These are phyloP conservation scores for Ustilago nuda DNA, from an alignment of 1,284 basidiomycete genomes.

Conservation along the genomic window DNA sequence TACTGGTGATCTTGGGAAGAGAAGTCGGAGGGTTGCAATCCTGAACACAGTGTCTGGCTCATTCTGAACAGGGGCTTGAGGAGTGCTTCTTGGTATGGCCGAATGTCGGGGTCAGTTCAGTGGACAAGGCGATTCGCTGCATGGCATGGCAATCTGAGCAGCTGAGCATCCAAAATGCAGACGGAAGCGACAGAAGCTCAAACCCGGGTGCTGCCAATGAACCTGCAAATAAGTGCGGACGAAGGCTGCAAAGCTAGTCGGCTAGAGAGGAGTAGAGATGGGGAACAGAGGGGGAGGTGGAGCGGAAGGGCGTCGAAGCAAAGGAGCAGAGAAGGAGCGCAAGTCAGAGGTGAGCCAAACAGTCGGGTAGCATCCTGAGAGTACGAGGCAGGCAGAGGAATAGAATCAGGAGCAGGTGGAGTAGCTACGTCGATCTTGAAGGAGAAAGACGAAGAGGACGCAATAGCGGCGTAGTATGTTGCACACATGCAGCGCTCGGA, in stretches of 20 bases:
- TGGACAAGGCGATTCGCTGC: not conserved
- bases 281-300: not conserved
- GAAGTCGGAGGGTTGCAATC: not conserved
- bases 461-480: not conserved
- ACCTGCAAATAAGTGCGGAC: too few relatives aligned
- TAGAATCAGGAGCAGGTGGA: not conserved
- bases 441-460: not conserved
- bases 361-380: not conserved
- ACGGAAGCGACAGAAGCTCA: not conserved
- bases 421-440: not conserved
- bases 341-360: not conserved
- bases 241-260: not conserved
- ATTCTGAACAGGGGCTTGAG: not conserved
- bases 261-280: not conserved
- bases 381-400: not conserved
- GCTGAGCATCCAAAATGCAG: not conserved
- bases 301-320: not conserved
- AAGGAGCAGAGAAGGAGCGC: not conserved
- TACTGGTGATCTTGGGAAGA: not conserved
- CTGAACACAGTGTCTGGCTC: not conserved
- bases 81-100: not conserved
- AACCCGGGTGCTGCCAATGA: not conserved
- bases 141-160: not conserved
- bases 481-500: slow-evolving; percentile 4
- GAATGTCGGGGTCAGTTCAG: not conserved